phyloP scores from a whole-genome alignment of 208 protist species.

The Crithidia brevicula region DNA sequence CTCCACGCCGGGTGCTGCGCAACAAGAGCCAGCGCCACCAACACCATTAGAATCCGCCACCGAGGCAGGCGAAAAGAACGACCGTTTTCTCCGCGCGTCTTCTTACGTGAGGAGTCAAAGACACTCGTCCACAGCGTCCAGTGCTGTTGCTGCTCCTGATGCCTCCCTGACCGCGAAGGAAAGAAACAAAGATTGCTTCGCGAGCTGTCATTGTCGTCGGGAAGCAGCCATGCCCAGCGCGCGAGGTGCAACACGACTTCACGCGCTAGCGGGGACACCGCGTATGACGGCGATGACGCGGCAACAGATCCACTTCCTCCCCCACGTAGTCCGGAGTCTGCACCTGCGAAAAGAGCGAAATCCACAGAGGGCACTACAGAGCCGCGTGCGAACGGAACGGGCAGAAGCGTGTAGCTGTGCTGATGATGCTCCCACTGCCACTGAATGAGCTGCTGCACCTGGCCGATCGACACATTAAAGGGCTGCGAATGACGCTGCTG shows the following conservation, averaged over 20 bases:
- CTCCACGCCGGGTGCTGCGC: conserved; percentile 8
- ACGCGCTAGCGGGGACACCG: conserved; percentile 58
- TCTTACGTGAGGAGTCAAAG: neutral
- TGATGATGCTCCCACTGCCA: conserved; percentile 86
- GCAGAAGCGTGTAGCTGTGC: conserved; percentile 59
- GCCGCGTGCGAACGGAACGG: conserved; percentile 48
- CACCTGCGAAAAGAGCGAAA: conserved; percentile 4
- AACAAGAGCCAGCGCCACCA: conserved; percentile 4
- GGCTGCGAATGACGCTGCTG: conserved; percentile 43
- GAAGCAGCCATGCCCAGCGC: conserved; percentile 68
- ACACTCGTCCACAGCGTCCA: neutral
- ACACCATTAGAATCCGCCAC: conserved; percentile 11
- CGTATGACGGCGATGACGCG: conserved; percentile 14
- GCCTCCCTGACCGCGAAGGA: neutral
- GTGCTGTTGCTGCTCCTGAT: neutral
- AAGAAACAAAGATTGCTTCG: neutral
- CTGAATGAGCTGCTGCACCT: conserved; percentile 72
- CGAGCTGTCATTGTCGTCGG: conserved; percentile 42
- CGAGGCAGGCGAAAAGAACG: neutral
- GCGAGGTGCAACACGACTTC: conserved; percentile 52
- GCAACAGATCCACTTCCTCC: neutral
- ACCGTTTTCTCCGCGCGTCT: neutral
- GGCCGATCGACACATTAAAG: conserved; percentile 59
- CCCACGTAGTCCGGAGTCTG: too few species aligned
- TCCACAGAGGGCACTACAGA: conserved; percentile 33